Evolutionary conservation across 805 yeast genomes (phyloP).

Genomic region (Candida tammaniensis): DNA sequence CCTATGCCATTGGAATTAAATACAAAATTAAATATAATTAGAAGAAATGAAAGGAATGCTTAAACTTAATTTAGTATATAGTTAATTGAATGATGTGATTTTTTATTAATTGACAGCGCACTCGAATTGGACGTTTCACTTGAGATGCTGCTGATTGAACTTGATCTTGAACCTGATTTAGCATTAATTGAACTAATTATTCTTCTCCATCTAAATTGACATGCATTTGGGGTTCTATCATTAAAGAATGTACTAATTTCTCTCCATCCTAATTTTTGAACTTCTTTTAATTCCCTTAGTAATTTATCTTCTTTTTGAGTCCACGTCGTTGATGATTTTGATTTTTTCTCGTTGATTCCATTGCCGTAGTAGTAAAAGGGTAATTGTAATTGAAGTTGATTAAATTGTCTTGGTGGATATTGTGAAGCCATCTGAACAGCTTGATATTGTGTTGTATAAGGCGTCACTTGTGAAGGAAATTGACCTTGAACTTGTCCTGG

Average conservation of each 20-base stretch:
- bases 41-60: background rate
- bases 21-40: background rate
- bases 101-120: conserved; percentile 14
- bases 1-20: too few relatives aligned
- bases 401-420: conserved; percentile 1
- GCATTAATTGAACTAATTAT: conserved; percentile 24
- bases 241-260: conserved; percentile 78
- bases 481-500: conserved; percentile 2
- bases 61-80: conserved; percentile 22
- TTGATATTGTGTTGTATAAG: background rate
- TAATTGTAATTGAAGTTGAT: conserved; percentile 8
- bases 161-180: conserved; percentile 5
- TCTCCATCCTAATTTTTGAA: conserved; percentile 84
- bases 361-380: conserved; percentile 13
- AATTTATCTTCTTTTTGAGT: conserved; percentile 73
- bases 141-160: conserved; percentile 1
- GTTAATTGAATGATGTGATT: conserved; percentile 27
- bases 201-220: conserved; percentile 88
- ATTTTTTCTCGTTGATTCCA: conserved; percentile 17
- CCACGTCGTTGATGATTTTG: conserved; percentile 55
- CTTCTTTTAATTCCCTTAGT: conserved; percentile 74
- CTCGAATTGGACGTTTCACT: conserved; percentile 1
- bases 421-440: too few relatives aligned
- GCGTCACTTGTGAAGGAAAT: conserved; percentile 4
- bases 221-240: conserved; percentile 83